Conservation (phyloP, 345 rosid species). For the Geranium brycei region DNA sequence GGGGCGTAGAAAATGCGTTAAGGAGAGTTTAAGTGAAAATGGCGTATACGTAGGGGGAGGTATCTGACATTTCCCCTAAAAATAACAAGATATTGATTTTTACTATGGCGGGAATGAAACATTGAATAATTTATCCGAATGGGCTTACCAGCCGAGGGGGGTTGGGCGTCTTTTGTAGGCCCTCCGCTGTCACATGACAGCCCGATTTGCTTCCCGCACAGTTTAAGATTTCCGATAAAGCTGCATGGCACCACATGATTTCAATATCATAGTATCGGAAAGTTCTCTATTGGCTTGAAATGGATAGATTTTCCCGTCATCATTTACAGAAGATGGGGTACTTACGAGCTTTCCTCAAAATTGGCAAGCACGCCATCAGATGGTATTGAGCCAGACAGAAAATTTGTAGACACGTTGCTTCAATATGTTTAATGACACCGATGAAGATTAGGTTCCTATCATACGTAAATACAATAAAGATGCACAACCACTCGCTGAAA, state of each 20-base stretch:
- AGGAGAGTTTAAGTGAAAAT: no score
- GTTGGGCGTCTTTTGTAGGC: constrained; percentile 24
- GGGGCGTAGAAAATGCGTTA: no score
- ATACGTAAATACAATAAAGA: constrained; percentile 6
- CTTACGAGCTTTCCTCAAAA: constrained; percentile 64
- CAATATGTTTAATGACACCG: constrained; percentile 18
- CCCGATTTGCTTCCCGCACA: constrained; percentile 81
- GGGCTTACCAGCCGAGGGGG: constrained; percentile 42
- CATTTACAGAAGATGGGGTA: constrained; percentile 5
- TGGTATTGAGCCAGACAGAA: constrained; percentile 75
- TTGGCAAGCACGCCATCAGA: constrained; percentile 50
- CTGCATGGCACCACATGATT: constrained; percentile 21
- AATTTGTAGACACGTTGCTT: constrained; percentile 92
- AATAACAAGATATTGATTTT: no score
- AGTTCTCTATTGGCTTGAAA: no score
- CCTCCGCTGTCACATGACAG: constrained; percentile 42
- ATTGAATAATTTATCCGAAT: neutral
- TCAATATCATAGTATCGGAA: no score
- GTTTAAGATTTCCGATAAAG: constrained; percentile 56
- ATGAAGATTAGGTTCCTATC: neutral
- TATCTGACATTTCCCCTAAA: no score
- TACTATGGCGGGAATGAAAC: no score
- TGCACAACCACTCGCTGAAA: neutral
- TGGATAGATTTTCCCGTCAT: no score
- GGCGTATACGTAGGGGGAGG: no score